phyloP scores from a whole-genome alignment of 441 rosid species.

The Mallotus repandus region DNA sequence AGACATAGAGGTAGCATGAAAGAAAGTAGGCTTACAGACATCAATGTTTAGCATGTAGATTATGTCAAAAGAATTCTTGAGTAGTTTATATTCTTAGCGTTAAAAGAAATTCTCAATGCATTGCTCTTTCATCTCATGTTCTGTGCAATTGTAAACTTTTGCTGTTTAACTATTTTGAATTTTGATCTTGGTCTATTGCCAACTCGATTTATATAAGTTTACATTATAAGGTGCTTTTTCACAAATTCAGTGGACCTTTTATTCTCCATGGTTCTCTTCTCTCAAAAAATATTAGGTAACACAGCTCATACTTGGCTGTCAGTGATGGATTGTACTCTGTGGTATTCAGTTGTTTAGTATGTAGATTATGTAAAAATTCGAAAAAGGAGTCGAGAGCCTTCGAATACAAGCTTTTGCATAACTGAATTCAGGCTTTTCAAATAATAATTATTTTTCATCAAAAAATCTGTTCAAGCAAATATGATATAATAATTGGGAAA shows the following conservation, averaged over 20 bases:
- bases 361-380: too few species aligned
- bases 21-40: conserved; percentile 39
- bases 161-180: not conserved
- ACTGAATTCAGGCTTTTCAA: too few species aligned
- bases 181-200: not conserved
- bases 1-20: conserved; percentile 31
- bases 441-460: too few species aligned
- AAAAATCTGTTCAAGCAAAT: too few species aligned
- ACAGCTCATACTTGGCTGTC: not conserved
- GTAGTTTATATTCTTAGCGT: conserved; percentile 25
- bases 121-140: conserved; percentile 4
- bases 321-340: too few species aligned
- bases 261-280: not conserved
- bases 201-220: not conserved
- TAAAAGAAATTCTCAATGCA: conserved; percentile 15
- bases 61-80: conserved; percentile 35
- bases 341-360: too few species aligned
- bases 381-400: too few species aligned
- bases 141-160: conserved; percentile 16
- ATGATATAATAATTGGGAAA: not conserved
- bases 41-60: conserved; percentile 32
- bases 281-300: too few species aligned
- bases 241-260: too few species aligned
- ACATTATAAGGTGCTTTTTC: too few species aligned
- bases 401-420: too few species aligned